phyloP scores from a whole-genome alignment of 352 stramenopile species.

The Phytophthora constricta region DNA sequence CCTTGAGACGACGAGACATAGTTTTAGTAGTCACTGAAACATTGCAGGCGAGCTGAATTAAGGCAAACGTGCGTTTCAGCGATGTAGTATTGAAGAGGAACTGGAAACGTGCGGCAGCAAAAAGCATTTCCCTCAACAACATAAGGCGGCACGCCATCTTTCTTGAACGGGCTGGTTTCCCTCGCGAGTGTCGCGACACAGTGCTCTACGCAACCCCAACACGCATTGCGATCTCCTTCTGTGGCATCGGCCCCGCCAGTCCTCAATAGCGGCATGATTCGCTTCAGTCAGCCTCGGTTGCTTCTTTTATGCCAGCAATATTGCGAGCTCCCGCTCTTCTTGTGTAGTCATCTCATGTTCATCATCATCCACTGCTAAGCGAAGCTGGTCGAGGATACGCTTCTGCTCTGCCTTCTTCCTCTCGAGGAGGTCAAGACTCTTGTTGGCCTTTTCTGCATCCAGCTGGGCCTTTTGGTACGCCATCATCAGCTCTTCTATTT shows the following conservation, averaged over 20 bases:
- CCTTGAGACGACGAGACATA: neutral
- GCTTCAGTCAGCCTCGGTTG: neutral
- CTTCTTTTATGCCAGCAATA: too few species aligned
- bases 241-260: neutral
- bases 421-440: too few species aligned
- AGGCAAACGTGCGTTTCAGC: neutral
- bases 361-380: too few species aligned
- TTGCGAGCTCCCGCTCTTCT: too few species aligned
- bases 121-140: neutral
- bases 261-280: neutral
- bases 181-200: neutral
- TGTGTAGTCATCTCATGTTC: too few species aligned
- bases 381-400: too few species aligned
- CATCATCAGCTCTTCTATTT: too few species aligned
- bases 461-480: too few species aligned
- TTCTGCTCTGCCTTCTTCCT: too few species aligned
- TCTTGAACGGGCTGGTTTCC: too few species aligned
- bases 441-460: too few species aligned
- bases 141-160: neutral
- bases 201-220: neutral
- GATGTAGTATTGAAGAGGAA: neutral
- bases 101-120: neutral
- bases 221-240: neutral
- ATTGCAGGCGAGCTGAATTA: neutral
- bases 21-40: neutral